These are phyloP conservation scores for Schwanniomyces pseudopolymorphus DNA, from an alignment of 805 yeast genomes.

Conservation along the genomic window DNA sequence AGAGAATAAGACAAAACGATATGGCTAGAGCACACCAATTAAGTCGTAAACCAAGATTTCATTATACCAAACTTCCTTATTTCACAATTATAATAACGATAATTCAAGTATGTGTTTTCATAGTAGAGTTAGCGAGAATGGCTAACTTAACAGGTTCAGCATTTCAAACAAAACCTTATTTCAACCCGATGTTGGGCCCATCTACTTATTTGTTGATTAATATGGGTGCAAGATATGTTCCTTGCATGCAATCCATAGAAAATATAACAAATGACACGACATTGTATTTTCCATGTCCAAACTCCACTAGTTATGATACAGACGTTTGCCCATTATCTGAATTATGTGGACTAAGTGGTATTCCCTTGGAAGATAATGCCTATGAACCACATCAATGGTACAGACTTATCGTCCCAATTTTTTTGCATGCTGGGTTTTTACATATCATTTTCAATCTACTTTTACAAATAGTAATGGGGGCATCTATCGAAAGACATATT, in stretches of 20 bases:
- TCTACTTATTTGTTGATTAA: slow-evolving; percentile 63
- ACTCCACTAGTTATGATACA: slow-evolving; percentile 54
- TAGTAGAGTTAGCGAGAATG: slow-evolving; percentile 61
- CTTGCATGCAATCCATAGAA: slow-evolving; percentile 60
- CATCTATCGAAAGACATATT: slow-evolving; percentile 54
- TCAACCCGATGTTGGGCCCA: slow-evolving; percentile 81
- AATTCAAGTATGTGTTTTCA: slow-evolving; percentile 55
- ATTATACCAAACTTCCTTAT: slow-evolving; percentile 39
- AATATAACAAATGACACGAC: slow-evolving; percentile 49
- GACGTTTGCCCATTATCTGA: slow-evolving; percentile 57
- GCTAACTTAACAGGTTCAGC: slow-evolving; percentile 59
- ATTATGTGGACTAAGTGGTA: slow-evolving; percentile 60
- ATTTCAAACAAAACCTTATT: slow-evolving; percentile 66
- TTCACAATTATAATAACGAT: slow-evolving; percentile 41
- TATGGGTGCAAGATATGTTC: slow-evolving; percentile 69
- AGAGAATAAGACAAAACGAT: slow-evolving; percentile 18
- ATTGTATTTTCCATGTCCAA: slow-evolving; percentile 64
- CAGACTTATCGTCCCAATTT: slow-evolving; percentile 66
- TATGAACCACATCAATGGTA: slow-evolving; percentile 65
- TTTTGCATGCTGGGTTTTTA: slow-evolving; percentile 70
- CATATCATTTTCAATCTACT: slow-evolving; percentile 65
- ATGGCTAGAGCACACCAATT: slow-evolving; percentile 23
- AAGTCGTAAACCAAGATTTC: slow-evolving; percentile 30
- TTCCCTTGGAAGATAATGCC: slow-evolving; percentile 30
- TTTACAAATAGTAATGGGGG: slow-evolving; percentile 61